phyloP scores from a whole-genome alignment of 129 eudicot genomes.

The Mikania micrantha region DNA sequence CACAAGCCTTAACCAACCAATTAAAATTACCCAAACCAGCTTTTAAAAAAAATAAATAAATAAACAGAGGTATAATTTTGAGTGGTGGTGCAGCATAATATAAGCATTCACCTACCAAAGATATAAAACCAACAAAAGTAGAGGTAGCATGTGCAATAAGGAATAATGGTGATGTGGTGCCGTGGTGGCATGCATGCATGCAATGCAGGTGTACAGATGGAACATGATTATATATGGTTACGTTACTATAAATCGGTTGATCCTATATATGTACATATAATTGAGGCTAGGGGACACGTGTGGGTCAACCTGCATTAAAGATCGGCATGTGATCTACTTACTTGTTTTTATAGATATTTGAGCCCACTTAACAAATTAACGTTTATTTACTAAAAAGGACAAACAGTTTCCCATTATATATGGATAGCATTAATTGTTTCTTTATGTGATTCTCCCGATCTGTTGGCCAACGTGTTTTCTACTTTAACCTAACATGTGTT shows the following conservation, averaged over 20 bases:
- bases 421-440: neutral
- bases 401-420: neutral
- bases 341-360: neutral
- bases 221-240: neutral
- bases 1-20: too few species aligned
- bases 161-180: neutral
- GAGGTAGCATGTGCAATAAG: neutral
- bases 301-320: neutral
- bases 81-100: neutral
- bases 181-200: too few species aligned
- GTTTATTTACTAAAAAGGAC: neutral
- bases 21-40: neutral
- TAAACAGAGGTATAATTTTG: neutral
- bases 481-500: neutral
- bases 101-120: neutral
- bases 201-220: neutral
- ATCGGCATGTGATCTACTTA: neutral
- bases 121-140: too few species aligned
- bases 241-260: neutral
- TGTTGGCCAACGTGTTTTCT: neutral
- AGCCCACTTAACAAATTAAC: too few species aligned
- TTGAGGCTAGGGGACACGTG: neutral
- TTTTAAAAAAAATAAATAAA: too few species aligned
- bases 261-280: too few species aligned
- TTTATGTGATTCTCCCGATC: neutral